phyloP scores from a whole-genome alignment of 805 yeast genomes.

The Tanozyma kutaoensis region DNA sequence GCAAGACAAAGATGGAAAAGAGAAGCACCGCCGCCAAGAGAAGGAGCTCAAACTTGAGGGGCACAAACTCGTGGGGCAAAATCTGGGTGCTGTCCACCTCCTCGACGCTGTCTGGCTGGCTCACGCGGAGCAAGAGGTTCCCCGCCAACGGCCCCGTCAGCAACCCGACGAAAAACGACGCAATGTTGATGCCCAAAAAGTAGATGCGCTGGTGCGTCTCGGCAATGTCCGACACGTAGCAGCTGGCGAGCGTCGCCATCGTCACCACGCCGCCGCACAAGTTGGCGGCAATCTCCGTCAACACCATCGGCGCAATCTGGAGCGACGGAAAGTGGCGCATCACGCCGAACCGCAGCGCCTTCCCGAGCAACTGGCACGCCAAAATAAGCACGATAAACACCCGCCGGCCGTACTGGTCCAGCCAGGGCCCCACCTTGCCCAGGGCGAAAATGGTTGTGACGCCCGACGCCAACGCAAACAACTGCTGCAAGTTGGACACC shows the following conservation, averaged over 20 bases:
- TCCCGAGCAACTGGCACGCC: constrained; percentile 9
- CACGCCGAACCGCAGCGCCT: constrained; percentile 9
- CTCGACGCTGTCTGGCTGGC: neutral
- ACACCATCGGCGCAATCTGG: constrained; percentile 22
- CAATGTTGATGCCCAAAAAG: constrained; percentile 44
- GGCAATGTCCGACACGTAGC: constrained; percentile 66
- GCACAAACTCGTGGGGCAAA: constrained; percentile 14
- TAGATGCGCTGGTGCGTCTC: constrained; percentile 46
- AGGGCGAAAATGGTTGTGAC: constrained; percentile 36
- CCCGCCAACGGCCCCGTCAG: constrained; percentile 56
- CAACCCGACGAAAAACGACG: constrained; percentile 45
- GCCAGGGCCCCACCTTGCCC: constrained; percentile 32
- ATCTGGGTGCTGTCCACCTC: constrained; percentile 3
- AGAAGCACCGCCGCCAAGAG: constrained; percentile 17
- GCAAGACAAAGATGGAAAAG: constrained; percentile 23
- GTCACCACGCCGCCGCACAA: constrained; percentile 53
- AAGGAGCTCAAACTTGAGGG: constrained; percentile 18
- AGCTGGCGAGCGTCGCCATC: constrained; percentile 43
- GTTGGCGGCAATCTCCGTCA: constrained; percentile 31
- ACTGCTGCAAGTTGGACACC: constrained; percentile 37
- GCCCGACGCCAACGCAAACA: constrained; percentile 26
- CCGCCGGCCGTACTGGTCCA: constrained; percentile 26
- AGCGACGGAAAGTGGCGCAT: constrained; percentile 15
- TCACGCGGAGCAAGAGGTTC: constrained; percentile 3
- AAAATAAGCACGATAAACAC: constrained; percentile 10